Evolutionary conservation across 352 stramenopile genomes (phyloP).

Genomic region (Globisporangium spinosum): DNA sequence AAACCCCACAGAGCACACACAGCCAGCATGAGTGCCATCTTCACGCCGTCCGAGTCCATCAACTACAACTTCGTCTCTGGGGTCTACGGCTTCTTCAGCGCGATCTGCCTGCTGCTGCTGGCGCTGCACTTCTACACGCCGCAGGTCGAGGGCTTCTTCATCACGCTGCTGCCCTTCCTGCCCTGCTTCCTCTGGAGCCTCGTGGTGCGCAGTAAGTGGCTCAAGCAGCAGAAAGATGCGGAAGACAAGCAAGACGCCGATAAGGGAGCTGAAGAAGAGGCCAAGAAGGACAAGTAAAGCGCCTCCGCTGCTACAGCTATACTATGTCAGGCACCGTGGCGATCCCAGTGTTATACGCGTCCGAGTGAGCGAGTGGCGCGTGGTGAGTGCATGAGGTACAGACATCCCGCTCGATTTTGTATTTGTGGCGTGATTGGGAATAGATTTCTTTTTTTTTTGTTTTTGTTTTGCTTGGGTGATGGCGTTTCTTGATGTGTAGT

Average conservation of each 20-base stretch:
- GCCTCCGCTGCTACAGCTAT: background rate
- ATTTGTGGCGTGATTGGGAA: conserved; percentile 5
- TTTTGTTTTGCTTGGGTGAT: background rate
- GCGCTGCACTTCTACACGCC: conserved; percentile 59
- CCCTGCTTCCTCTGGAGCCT: conserved; percentile 85
- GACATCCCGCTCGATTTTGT: conserved; percentile 1
- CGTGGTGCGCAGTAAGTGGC: conserved; percentile 72
- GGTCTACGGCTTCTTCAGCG: conserved; percentile 69
- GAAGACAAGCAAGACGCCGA: conserved; percentile 27
- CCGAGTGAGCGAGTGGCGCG: background rate
- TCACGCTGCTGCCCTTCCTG: conserved; percentile 77
- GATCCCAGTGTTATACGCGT: background rate
- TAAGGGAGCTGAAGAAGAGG: conserved; percentile 2
- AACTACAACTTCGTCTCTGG: conserved; percentile 90
- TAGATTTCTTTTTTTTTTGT: conserved; percentile 8
- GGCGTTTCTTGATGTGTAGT: background rate
- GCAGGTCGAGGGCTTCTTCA: conserved; percentile 80
- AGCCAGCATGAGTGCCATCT: conserved; percentile 29
- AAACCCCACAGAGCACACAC: background rate
- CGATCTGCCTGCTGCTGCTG: conserved; percentile 52
- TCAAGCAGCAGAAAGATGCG: conserved; percentile 32
- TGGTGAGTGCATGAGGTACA: background rate
- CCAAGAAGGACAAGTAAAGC: conserved; percentile 23
- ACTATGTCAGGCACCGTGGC: background rate
- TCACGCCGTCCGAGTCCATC: conserved; percentile 71